Conservation (phyloP, 2,329 filamentous ascomycete genomes). For the Stachybotrys chlorohalonatus region DNA sequence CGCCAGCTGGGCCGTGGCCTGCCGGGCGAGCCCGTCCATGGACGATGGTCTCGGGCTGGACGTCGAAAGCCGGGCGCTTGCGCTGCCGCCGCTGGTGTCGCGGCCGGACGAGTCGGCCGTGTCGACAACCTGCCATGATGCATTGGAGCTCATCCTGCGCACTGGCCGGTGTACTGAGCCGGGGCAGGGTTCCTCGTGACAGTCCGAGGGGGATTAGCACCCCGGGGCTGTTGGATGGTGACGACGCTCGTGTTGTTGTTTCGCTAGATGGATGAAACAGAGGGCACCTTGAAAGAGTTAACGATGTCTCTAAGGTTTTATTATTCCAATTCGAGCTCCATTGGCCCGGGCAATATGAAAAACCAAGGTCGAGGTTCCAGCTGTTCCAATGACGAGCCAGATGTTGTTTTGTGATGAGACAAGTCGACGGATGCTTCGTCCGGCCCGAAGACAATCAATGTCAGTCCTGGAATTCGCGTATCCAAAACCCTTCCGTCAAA, state of each 20-base stretch:
- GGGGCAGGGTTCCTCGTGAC: background rate
- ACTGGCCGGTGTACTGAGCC: too few relatives aligned
- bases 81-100: constrained; percentile 5
- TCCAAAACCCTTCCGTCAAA: too few relatives aligned
- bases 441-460: background rate
- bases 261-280: too few relatives aligned
- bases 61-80: constrained; percentile 16
- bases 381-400: background rate
- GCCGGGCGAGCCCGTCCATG: constrained; percentile 16
- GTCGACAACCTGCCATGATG: background rate
- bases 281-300: too few relatives aligned
- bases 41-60: constrained; percentile 14
- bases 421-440: background rate
- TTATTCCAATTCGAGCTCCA: too few relatives aligned
- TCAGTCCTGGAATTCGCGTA: background rate
- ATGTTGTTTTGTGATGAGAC: background rate
- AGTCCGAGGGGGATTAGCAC: too few relatives aligned
- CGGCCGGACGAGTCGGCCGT: constrained; percentile 8
- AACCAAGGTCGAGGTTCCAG: background rate
- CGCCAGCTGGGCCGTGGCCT: constrained; percentile 30
- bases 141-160: background rate
- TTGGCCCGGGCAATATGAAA: too few relatives aligned
- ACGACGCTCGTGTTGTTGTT: too few relatives aligned
- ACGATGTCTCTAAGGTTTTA: too few relatives aligned
- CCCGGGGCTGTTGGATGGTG: too few relatives aligned